Base-by-base conservation (phyloP, 129 eudicot genomes). In the Pseudognaphalium luteoalbum region DNA sequence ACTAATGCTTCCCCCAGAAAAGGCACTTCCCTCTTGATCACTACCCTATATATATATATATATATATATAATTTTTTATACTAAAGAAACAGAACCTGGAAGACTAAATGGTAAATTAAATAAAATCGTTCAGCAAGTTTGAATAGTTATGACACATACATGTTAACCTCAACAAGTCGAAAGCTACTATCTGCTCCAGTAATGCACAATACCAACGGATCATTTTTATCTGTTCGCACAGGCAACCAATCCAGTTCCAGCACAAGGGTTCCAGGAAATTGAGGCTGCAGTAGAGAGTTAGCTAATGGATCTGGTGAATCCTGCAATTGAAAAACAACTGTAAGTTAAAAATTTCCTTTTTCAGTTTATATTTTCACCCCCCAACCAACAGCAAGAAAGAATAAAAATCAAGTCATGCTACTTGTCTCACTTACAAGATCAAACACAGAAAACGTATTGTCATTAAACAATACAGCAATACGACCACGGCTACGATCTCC, bases 151-250 rank as follows among this genome's bases (percentile, higher is more conserved):
- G 57, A 50, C 70, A 81, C 97, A 58, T 91, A 94, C 99, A 85
- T 71, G 76, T 83, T 82, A 71, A 94, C 85, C 77, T 91, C 99
- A 87, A 91, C 81, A 79, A 91, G 97, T 42, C 99, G 96, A 81
- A 91, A 94, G 85, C 96, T 91, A 77, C 97, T 89, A 71, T 94
- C 99, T 73, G 97, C 99, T 87, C 99, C 99, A 84, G 99, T 96
- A 68, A 94, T 87, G 81, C 97, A 91, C 83, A 94, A 80, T 44
- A 94, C 96, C 82, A 94, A 68, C 29, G 99, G 99, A 81, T 94
- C 99, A 82, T 91, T 86, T 72, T 87, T 94, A 78, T 87, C 87
- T 22, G 88, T 78, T 58, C 99, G 86, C 77, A 91, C 67, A 72
- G 96, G 89, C 82, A 94, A 82, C 99, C 99, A 94, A 62, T 94